Conservation (phyloP, 371 early-diverging fungal species). For the Mycotypha africana region DNA sequence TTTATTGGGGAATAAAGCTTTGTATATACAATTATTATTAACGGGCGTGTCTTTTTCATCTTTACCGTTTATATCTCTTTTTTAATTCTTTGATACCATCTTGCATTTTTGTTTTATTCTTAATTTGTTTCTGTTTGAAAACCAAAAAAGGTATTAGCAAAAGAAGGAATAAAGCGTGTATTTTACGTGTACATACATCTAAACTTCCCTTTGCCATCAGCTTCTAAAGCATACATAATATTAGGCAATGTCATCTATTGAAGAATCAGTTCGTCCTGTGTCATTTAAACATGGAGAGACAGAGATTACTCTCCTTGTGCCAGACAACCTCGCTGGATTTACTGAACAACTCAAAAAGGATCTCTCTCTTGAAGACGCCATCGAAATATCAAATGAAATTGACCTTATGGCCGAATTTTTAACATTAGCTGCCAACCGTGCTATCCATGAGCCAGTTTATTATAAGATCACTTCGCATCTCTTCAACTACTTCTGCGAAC, state of each 20-base stretch:
- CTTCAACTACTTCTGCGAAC: conserved; percentile 64
- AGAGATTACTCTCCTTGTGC: conserved; percentile 75
- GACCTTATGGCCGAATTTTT: conserved; percentile 71
- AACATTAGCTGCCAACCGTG: conserved; percentile 55
- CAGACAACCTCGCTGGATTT: conserved; percentile 76
- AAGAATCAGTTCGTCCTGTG: conserved; percentile 65
- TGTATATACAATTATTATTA: neutral
- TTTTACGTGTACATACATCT: neutral
- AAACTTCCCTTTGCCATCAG: neutral
- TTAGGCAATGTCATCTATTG: neutral
- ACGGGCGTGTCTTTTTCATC: neutral
- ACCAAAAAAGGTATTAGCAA: neutral
- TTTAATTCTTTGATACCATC: no score
- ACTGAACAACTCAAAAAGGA: conserved; percentile 83
- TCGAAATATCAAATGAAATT: conserved; percentile 54
- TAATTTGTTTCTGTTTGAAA: no score
- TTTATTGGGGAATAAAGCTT: neutral
- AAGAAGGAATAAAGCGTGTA: conserved; percentile 2
- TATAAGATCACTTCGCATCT: conserved; percentile 64
- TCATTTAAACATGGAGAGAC: conserved; percentile 67
- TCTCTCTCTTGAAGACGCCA: conserved; percentile 42
- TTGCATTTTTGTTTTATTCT: no score
- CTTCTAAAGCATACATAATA: neutral
- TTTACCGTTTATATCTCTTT: no score
- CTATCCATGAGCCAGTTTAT: conserved; percentile 51